Conservation (phyloP, 1,284 basidiomycete species). For the Rhodotorula sp. region DNA sequence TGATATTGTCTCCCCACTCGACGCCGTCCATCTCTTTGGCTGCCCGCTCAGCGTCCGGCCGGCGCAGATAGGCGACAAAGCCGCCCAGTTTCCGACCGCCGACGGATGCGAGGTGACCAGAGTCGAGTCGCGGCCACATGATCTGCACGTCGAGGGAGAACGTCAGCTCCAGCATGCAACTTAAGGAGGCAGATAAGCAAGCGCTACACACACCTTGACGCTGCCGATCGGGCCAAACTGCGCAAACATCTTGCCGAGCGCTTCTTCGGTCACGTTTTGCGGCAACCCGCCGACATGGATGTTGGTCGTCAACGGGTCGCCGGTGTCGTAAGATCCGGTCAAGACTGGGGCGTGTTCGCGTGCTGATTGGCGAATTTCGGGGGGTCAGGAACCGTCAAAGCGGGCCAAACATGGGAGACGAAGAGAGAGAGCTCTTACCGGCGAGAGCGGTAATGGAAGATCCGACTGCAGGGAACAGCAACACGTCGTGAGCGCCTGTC, state of each 20-base stretch:
- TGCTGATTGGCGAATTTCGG: slow-evolving; percentile 13
- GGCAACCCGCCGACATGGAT: slow-evolving; percentile 73
- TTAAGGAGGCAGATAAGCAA: no score
- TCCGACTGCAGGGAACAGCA: slow-evolving; percentile 47
- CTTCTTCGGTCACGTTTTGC: slow-evolving; percentile 73
- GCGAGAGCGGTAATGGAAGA: slow-evolving; percentile 81
- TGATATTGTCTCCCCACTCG: slow-evolving; percentile 80
- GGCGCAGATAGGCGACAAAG: slow-evolving; percentile 93
- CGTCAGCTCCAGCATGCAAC: no score
- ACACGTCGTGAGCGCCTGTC: background rate
- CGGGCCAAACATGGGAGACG: no score
- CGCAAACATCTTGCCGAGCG: slow-evolving; percentile 81
- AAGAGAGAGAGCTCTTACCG: slow-evolving; percentile 53
- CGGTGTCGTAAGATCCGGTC: slow-evolving; percentile 76
- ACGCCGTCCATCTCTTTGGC: slow-evolving; percentile 82
- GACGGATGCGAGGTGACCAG: slow-evolving; percentile 30
- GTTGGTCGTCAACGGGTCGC: slow-evolving; percentile 85
- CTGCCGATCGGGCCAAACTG: slow-evolving; percentile 56
- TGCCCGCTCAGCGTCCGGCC: slow-evolving; percentile 82
- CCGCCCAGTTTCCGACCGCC: slow-evolving; percentile 67
- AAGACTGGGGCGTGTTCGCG: slow-evolving; percentile 37
- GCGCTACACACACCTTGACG: slow-evolving; percentile 46
- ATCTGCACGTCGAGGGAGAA: slow-evolving; percentile 56
- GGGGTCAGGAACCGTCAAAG: background rate
- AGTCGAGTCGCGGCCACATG: slow-evolving; percentile 76